These are phyloP conservation scores for Berkeleyomyces rouxiae DNA, from an alignment of 2,329 filamentous ascomycete genomes.

Conservation along the genomic window DNA sequence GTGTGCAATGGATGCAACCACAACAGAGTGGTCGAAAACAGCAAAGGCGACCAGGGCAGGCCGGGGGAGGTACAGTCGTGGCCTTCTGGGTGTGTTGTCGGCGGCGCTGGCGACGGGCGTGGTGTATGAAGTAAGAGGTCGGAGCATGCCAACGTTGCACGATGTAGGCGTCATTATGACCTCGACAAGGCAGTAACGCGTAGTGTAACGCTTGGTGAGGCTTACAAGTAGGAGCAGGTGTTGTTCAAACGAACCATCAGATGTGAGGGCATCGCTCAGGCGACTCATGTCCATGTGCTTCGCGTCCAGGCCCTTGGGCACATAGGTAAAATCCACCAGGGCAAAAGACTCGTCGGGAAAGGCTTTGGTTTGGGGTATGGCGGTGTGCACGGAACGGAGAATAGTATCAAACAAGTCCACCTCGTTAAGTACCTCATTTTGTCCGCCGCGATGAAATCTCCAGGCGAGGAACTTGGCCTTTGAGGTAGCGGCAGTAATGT, in stretches of 20 bases:
- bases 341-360: constrained; percentile 46
- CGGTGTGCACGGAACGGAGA: constrained; percentile 40
- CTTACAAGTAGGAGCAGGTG: constrained; percentile 47
- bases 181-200: constrained; percentile 63
- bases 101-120: constrained; percentile 31
- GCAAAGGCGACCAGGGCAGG: constrained; percentile 69
- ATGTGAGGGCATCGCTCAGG: constrained; percentile 32
- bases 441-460: constrained; percentile 77
- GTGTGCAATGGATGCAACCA: constrained; percentile 56
- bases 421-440: constrained; percentile 57
- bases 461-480: constrained; percentile 69
- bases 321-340: constrained; percentile 64
- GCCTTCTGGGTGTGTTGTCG: constrained; percentile 26
- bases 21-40: constrained; percentile 60
- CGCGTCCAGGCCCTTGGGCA: constrained; percentile 34
- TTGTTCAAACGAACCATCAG: constrained; percentile 35
- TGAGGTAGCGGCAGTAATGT: constrained; percentile 62
- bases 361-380: constrained; percentile 31
- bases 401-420: constrained; percentile 53
- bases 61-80: constrained; percentile 60
- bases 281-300: constrained; percentile 35
- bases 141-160: constrained; percentile 45
- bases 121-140: constrained; percentile 49
- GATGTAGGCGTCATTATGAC: constrained; percentile 39
- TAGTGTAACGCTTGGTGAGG: constrained; percentile 32